Percentiles rank a stretch among this genome's conserved stretches.
phyloP scores from a whole-genome alignment of 148 eudicot genomes.

The Bassia scoparia region DNA sequence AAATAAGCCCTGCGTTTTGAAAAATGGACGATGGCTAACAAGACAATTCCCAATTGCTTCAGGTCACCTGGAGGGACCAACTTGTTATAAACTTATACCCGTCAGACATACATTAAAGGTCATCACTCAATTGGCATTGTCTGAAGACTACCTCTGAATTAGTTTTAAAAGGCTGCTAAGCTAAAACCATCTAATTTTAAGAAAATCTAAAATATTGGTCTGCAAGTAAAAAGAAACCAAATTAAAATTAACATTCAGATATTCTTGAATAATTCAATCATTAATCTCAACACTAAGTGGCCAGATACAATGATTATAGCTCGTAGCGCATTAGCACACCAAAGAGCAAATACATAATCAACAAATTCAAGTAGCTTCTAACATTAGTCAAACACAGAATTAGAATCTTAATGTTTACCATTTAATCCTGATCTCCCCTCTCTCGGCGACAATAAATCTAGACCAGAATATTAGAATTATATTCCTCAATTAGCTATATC shows the following conservation, averaged over 20 bases:
- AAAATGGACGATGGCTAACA: background rate
- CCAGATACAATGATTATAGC: background rate
- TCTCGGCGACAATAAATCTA: too few species aligned
- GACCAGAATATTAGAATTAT: too few species aligned
- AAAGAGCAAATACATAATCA: background rate
- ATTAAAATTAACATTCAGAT: background rate
- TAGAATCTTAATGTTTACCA: too few species aligned
- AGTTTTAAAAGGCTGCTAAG: background rate
- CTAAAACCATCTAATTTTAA: background rate
- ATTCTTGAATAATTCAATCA: background rate
- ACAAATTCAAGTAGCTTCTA: too few species aligned
- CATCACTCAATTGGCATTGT: background rate
- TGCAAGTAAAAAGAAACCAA: background rate
- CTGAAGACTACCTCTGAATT: too few species aligned
- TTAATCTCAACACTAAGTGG: background rate
- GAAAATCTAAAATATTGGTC: background rate
- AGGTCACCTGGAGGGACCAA: background rate
- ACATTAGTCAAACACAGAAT: too few species aligned
- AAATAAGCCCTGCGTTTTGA: background rate
- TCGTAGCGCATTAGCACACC: background rate
- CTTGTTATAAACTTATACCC: background rate
- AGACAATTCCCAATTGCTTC: background rate
- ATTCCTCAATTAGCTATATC: background rate
- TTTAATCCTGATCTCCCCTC: too few species aligned
- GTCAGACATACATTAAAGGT: background rate